phyloP scores from a whole-genome alignment of 2,329 filamentous ascomycete genomes.

The Herpotrichia juniperi region DNA sequence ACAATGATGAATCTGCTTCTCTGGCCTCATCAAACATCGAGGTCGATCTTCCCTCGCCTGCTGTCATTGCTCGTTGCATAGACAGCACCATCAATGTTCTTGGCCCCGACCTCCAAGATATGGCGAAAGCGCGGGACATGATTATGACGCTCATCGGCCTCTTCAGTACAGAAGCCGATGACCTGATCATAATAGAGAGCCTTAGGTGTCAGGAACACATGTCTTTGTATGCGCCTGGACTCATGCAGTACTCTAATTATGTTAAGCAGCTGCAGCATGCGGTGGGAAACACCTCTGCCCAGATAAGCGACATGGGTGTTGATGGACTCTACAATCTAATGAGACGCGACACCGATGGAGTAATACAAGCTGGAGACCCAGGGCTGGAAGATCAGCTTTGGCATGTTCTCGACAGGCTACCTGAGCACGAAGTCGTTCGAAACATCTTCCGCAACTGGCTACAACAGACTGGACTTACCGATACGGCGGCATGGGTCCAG shows the following conservation, averaged over 20 bases:
- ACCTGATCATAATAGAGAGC: constrained; percentile 75
- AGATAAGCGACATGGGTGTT: constrained; percentile 79
- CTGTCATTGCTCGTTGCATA: constrained; percentile 84
- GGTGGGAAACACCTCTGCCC: constrained; percentile 70
- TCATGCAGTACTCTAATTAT: constrained; percentile 84
- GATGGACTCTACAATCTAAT: constrained; percentile 93
- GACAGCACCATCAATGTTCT: constrained; percentile 97
- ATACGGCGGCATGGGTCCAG: constrained; percentile 85
- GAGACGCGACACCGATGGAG: constrained; percentile 86
- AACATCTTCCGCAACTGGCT: constrained; percentile 94
- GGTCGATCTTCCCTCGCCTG: constrained; percentile 79
- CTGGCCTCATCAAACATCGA: constrained; percentile 89
- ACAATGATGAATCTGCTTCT: constrained; percentile 82
- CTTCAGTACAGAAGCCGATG: constrained; percentile 77
- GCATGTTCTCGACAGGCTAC: constrained; percentile 81
- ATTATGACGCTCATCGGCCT: constrained; percentile 85
- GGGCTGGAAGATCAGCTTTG: constrained; percentile 91
- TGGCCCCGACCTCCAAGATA: constrained; percentile 91
- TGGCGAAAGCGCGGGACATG: constrained; percentile 87
- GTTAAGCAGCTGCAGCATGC: constrained; percentile 82
- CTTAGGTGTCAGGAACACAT: constrained; percentile 88
- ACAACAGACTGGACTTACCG: constrained; percentile 80
- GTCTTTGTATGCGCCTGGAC: constrained; percentile 86
- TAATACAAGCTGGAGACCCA: constrained; percentile 74
- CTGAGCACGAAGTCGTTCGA: constrained; percentile 78